Conservation (phyloP, 2,329 filamentous ascomycete species). For the Colletotrichum euphorbiae region DNA sequence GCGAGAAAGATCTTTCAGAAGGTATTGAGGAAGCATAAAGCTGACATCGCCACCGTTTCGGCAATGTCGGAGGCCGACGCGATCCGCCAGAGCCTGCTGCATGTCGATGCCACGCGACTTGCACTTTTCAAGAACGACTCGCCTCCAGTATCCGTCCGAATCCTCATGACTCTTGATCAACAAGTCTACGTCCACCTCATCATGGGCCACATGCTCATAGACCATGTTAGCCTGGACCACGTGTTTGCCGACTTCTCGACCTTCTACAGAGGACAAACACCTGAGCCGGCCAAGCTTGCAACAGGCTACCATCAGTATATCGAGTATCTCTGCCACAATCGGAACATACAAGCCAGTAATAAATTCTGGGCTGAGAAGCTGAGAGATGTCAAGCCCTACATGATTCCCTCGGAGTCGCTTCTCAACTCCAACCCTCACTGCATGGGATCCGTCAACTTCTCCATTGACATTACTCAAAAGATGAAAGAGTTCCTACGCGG, state of each 20-base stretch:
- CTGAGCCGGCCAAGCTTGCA: not conserved
- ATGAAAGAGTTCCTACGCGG: not conserved
- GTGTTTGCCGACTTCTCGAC: conserved; percentile 1
- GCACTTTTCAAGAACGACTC: not conserved
- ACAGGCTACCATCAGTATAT: not conserved
- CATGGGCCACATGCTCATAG: conserved; percentile 23
- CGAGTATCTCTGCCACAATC: not conserved
- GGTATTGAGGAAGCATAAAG: conserved; percentile 47
- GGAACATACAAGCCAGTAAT: not conserved
- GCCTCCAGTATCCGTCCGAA: not conserved
- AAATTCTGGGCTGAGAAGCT: conserved; percentile 9
- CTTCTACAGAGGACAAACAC: not conserved
- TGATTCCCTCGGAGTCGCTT: not conserved
- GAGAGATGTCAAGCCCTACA: not conserved
- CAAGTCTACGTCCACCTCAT: not conserved
- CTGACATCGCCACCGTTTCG: not conserved
- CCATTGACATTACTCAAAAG: not conserved
- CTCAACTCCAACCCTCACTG: not conserved
- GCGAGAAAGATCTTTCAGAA: conserved; percentile 48
- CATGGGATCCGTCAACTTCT: conserved; percentile 6
- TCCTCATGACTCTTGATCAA: not conserved
- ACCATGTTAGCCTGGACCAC: conserved; percentile 32
- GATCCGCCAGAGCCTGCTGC: not conserved
- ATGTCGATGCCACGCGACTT: not conserved
- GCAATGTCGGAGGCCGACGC: conserved; percentile 11